phyloP scores from a whole-genome alignment of 1,284 basidiomycete species.

The Schizopora paradoxa region DNA sequence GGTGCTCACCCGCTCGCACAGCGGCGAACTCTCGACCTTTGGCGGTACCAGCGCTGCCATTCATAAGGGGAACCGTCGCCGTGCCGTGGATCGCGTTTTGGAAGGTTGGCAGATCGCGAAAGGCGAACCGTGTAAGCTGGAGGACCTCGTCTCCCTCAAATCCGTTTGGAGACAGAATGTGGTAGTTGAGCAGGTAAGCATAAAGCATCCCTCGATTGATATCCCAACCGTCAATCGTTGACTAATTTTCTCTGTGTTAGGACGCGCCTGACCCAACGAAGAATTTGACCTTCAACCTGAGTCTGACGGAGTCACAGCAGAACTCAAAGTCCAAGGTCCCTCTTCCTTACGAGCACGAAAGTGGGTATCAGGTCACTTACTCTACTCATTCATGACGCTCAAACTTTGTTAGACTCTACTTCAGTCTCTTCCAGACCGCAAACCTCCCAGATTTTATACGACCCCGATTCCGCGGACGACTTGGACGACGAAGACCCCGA shows the following conservation, averaged over 20 bases:
- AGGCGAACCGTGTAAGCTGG: slow-evolving; percentile 39
- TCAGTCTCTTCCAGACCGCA: slow-evolving; percentile 16
- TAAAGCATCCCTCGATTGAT: background rate
- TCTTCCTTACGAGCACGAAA: slow-evolving; percentile 82
- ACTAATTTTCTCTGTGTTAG: slow-evolving; percentile 24
- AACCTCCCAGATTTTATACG: slow-evolving; percentile 53
- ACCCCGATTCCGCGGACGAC: slow-evolving; percentile 85
- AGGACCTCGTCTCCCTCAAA: slow-evolving; percentile 44
- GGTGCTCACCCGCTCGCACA: slow-evolving; percentile 44
- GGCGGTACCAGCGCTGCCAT: no score
- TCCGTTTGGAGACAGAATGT: slow-evolving; percentile 39
- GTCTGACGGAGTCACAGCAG: slow-evolving; percentile 80
- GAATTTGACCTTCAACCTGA: slow-evolving; percentile 79
- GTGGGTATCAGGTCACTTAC: slow-evolving; percentile 31
- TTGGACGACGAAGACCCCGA: slow-evolving; percentile 88
- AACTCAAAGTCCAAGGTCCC: slow-evolving; percentile 74
- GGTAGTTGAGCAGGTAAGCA: slow-evolving; percentile 37
- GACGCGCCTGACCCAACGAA: slow-evolving; percentile 50
- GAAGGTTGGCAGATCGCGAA: slow-evolving; percentile 52
- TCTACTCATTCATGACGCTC: slow-evolving; percentile 6
- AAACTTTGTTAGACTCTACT: slow-evolving; percentile 26
- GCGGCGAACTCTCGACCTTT: slow-evolving; percentile 7
- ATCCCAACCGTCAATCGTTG: no score
- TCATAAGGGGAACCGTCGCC: no score
- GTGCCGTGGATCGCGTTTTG: slow-evolving; percentile 53